Evolutionary conservation across 129 eudicot genomes (phyloP).

Genomic region (Glebionis coronaria): DNA sequence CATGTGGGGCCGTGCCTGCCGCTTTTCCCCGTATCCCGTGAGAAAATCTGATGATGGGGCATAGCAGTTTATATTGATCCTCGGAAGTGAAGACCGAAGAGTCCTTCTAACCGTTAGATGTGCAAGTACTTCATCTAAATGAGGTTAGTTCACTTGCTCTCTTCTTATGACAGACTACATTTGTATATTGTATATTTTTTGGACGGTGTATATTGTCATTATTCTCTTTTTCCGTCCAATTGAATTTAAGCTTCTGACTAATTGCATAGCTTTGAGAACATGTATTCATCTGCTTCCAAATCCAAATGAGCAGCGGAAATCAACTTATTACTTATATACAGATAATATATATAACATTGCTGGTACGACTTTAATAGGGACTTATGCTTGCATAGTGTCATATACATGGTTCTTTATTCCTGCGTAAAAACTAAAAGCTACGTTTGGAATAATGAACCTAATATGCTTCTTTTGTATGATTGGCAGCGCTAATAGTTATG

Average conservation of each 20-base stretch:
- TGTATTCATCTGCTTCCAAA: neutral
- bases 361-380: too few species aligned
- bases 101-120: neutral
- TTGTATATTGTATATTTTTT: neutral
- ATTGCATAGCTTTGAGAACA: neutral
- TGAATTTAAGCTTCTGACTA: neutral
- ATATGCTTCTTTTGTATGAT: neutral
- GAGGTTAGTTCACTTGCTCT: slow-evolving; percentile 16
- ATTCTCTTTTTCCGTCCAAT: neutral
- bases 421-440: neutral
- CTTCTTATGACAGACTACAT: neutral
- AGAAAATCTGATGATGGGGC: neutral
- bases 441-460: neutral
- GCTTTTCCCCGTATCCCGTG: too few species aligned
- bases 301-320: too few species aligned
- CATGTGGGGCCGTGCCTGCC: neutral
- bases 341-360: too few species aligned
- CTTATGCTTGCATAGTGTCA: too few species aligned
- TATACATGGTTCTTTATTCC: neutral
- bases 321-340: too few species aligned
- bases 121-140: neutral
- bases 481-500: too few species aligned
- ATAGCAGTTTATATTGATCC: neutral
- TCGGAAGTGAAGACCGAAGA: neutral
- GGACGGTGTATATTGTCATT: neutral